A percentile compares a stretch with the other conserved stretches of the same genome.
These are phyloP conservation scores for Ustilago cynodontis DNA, from an alignment of 1,284 basidiomycete species.

Conservation along the genomic window DNA sequence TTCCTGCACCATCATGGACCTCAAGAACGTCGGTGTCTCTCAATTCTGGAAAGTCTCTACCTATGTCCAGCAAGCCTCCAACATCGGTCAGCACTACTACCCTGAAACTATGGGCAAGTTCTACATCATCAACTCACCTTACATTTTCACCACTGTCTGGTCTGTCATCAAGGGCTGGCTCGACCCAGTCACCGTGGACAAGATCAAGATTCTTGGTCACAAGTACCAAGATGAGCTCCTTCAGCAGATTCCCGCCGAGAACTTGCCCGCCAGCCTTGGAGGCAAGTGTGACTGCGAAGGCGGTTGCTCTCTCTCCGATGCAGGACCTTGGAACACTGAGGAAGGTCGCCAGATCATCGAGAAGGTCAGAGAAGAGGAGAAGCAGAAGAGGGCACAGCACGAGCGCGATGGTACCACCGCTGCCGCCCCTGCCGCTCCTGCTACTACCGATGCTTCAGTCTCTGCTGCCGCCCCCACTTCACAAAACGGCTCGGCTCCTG, in stretches of 20 bases:
- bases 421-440: conserved; percentile 17
- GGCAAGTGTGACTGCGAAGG: conserved; percentile 83
- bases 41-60: conserved; percentile 90
- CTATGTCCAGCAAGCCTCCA: conserved; percentile 84
- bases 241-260: conserved; percentile 78
- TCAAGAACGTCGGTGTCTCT: conserved; percentile 82
- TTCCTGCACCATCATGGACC: conserved; percentile 97
- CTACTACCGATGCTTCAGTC: conserved; percentile 17
- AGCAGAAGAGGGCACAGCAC: conserved; percentile 41
- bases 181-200: conserved; percentile 91
- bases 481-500: conserved; percentile 26
- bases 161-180: conserved; percentile 90
- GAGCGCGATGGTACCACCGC: conserved; percentile 24
- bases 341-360: conserved; percentile 66
- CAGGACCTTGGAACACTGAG: conserved; percentile 86
- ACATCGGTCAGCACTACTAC: conserved; percentile 88
- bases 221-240: conserved; percentile 60
- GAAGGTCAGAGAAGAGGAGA: conserved; percentile 56
- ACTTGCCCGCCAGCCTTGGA: conserved; percentile 86
- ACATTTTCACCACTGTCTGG: conserved; percentile 92
- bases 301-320: conserved; percentile 89
- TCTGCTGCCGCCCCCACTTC: conserved; percentile 14
- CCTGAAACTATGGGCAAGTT: conserved; percentile 90
- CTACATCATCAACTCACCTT: conserved; percentile 86
- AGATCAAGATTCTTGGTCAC: conserved; percentile 72